These are phyloP conservation scores for Mycena vulgaris DNA, from an alignment of 768 basidiomycete genomes.

Conservation along the genomic window DNA sequence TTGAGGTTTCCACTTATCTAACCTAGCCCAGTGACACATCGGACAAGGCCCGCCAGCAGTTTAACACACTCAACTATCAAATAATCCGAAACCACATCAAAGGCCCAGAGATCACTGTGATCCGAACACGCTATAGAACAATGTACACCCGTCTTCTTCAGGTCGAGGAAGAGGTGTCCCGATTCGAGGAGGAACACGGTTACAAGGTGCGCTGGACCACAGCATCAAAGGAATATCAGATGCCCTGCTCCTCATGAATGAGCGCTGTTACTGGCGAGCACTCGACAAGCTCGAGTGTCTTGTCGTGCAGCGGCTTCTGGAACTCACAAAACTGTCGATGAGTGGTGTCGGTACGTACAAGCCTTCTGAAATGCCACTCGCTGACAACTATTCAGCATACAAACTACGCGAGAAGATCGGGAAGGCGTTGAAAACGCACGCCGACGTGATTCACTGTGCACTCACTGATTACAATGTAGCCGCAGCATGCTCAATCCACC, in stretches of 20 bases:
- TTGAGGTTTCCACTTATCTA: too few relatives aligned
- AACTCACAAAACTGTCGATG: not conserved
- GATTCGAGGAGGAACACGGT: not conserved
- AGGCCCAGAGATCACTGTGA: too few relatives aligned
- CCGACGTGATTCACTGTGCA: not conserved
- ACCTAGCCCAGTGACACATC: too few relatives aligned
- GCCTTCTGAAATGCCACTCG: too few relatives aligned
- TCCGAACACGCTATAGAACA: too few relatives aligned
- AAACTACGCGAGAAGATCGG: not conserved
- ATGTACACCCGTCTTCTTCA: not conserved
- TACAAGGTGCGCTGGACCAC: not conserved
- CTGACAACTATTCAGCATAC: too few relatives aligned
- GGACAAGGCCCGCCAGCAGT: too few relatives aligned
- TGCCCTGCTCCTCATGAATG: not conserved
- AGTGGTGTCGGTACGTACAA: slow-evolving; percentile 1
- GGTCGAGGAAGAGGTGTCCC: not conserved
- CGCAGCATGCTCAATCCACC: not conserved
- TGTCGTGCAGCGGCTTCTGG: not conserved
- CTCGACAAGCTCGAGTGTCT: not conserved
- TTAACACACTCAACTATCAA: too few relatives aligned
- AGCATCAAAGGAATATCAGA: not conserved
- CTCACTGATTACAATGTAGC: not conserved
- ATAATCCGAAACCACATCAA: too few relatives aligned
- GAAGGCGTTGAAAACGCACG: not conserved
- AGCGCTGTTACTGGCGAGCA: not conserved